A percentile compares a stretch with the other conserved stretches of the same genome.
Conservation (phyloP, 768 basidiomycete genomes). For the Xerocomellus amylosporus region DNA sequence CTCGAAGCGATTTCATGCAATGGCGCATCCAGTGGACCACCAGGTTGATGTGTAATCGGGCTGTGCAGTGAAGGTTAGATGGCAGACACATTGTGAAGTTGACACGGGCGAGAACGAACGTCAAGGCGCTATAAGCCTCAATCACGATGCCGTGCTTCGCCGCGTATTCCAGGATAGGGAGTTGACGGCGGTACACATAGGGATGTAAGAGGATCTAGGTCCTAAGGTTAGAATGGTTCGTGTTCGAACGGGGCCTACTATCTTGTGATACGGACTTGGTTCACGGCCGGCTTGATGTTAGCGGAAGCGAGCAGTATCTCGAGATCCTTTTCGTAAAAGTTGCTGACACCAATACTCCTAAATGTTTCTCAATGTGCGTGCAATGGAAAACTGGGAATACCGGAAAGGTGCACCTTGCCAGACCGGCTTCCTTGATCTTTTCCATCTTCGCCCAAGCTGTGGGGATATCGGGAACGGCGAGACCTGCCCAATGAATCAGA, state of each 20-base stretch:
- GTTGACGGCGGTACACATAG: constrained; percentile 58
- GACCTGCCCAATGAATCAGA: constrained; percentile 58
- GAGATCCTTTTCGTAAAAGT: constrained; percentile 58
- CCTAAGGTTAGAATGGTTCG: neutral
- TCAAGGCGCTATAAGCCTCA: constrained; percentile 70
- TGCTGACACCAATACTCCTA: constrained; percentile 74
- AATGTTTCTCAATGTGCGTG: neutral
- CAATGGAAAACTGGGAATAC: neutral
- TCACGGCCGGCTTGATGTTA: constrained; percentile 62
- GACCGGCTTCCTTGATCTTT: constrained; percentile 54
- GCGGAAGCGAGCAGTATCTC: constrained; percentile 54
- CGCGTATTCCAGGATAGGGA: constrained; percentile 55
- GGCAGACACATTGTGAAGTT: neutral
- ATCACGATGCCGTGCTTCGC: constrained; percentile 58
- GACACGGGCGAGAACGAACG: constrained; percentile 36
- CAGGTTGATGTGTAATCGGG: constrained; percentile 59
- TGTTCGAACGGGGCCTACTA: neutral
- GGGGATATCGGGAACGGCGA: constrained; percentile 57
- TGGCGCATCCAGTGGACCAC: constrained; percentile 64
- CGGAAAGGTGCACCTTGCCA: constrained; percentile 47
- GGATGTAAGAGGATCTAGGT: constrained; percentile 69
- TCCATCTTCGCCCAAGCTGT: constrained; percentile 67
- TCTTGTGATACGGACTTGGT: constrained; percentile 50
- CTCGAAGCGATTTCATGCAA: constrained; percentile 51
- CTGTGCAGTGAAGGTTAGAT: constrained; percentile 32